These are phyloP conservation scores for Venturia pyrina DNA, from an alignment of 2,329 filamentous ascomycete genomes.

Conservation along the genomic window DNA sequence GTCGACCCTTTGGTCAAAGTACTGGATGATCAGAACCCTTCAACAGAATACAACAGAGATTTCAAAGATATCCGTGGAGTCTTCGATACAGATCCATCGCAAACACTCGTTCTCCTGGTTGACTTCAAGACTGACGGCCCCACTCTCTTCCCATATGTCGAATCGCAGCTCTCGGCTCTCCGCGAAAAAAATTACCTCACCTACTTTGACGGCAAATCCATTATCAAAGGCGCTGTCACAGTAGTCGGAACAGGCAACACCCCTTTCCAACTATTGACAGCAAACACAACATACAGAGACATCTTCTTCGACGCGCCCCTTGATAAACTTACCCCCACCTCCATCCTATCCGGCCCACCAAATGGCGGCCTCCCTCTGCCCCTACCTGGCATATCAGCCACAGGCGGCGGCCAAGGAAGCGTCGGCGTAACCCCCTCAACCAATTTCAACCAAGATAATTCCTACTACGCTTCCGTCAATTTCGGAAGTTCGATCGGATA, in stretches of 20 bases:
- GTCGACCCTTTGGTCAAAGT: slow-evolving; percentile 41
- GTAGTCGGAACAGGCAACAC: slow-evolving; percentile 45
- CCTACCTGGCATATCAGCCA: not conserved
- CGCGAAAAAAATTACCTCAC: slow-evolving; percentile 41
- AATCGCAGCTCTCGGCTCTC: slow-evolving; percentile 35
- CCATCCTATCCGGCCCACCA: slow-evolving; percentile 8
- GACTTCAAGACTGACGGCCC: slow-evolving; percentile 37
- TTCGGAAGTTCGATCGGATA: slow-evolving; percentile 46
- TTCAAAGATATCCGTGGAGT: slow-evolving; percentile 32
- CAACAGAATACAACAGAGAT: slow-evolving; percentile 24
- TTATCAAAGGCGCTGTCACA: slow-evolving; percentile 36
- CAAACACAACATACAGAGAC: slow-evolving; percentile 40
- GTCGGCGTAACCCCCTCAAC: slow-evolving; percentile 30
- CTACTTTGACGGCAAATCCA: slow-evolving; percentile 37
- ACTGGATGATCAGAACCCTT: slow-evolving; percentile 39
- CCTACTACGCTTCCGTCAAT: slow-evolving; percentile 55
- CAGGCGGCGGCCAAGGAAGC: slow-evolving; percentile 33
- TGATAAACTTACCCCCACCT: slow-evolving; percentile 24
- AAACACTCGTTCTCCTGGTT: slow-evolving; percentile 42
- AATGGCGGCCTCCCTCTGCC: not conserved
- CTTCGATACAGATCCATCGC: slow-evolving; percentile 39
- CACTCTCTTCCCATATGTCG: slow-evolving; percentile 27
- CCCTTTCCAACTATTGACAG: slow-evolving; percentile 37
- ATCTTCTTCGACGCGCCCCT: slow-evolving; percentile 47
- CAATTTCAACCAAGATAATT: slow-evolving; percentile 45